A percentile compares a stretch with the other conserved stretches of the same genome.
These are phyloP conservation scores for Hymenoscyphus repandus DNA, from an alignment of 2,329 filamentous ascomycete species.

Conservation along the genomic window DNA sequence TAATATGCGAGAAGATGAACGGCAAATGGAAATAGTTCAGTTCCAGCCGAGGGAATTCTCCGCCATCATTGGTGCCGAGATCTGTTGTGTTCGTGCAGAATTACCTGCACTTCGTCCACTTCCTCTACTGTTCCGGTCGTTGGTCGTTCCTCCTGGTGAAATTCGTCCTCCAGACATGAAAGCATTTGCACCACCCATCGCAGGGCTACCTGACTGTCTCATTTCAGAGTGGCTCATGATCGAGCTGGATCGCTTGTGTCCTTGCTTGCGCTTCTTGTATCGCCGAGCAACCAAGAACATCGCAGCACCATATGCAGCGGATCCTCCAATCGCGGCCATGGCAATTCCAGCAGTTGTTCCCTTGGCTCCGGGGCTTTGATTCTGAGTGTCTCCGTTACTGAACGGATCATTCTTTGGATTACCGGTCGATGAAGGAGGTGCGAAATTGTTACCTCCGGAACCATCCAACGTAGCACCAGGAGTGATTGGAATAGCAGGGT, in stretches of 20 bases:
- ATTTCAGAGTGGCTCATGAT: conserved; percentile 45
- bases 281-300: conserved; percentile 72
- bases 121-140: conserved; percentile 49
- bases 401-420: conserved; percentile 33
- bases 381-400: conserved; percentile 33
- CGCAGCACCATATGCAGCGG: conserved; percentile 66
- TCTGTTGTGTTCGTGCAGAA: conserved; percentile 57
- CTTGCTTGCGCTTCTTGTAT: conserved; percentile 60
- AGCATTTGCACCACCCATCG: conserved; percentile 46
- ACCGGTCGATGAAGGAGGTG: conserved; percentile 31
- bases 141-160: conserved; percentile 31
- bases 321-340: conserved; percentile 58
- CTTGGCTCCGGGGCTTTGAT: conserved; percentile 50
- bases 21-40: conserved; percentile 30
- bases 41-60: conserved; percentile 77
- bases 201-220: conserved; percentile 38
- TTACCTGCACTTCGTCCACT: conserved; percentile 39
- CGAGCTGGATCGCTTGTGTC: conserved; percentile 59
- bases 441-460: conserved; percentile 33
- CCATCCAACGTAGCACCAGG: conserved; percentile 38
- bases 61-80: conserved; percentile 69
- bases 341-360: conserved; percentile 63
- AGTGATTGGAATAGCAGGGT: conserved; percentile 60
- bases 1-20: not conserved
- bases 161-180: conserved; percentile 34